phyloP scores from a whole-genome alignment of 306 rosid genomes.

The Delonix regia region DNA sequence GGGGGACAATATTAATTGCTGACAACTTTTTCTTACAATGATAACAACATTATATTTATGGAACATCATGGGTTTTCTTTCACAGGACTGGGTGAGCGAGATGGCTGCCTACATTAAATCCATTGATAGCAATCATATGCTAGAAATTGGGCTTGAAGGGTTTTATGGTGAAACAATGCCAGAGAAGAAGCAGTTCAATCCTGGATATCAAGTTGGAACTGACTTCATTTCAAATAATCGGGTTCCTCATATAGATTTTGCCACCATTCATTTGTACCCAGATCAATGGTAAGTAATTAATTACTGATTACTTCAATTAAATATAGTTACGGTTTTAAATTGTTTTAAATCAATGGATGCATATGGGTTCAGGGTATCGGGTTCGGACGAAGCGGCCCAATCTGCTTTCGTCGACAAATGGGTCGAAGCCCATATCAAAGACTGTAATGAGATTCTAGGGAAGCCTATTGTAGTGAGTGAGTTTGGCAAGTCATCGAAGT shows the following conservation, averaged over 20 bases:
- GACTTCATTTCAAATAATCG: slow-evolving; percentile 53
- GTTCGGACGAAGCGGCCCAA: slow-evolving; percentile 26
- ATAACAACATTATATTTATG: not conserved
- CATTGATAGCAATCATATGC: slow-evolving; percentile 43
- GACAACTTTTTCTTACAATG: not conserved
- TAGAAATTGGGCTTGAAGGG: slow-evolving; percentile 51
- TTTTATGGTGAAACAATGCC: slow-evolving; percentile 48
- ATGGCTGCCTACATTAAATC: slow-evolving; percentile 47
- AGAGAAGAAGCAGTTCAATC: slow-evolving; percentile 38
- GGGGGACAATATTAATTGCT: not conserved
- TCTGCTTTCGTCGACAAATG: slow-evolving; percentile 42
- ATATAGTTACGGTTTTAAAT: not conserved
- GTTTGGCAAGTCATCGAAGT: slow-evolving; percentile 43
- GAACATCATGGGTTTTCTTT: not conserved
- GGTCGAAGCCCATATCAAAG: slow-evolving; percentile 37
- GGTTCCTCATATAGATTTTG: slow-evolving; percentile 45
- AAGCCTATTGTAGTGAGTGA: slow-evolving; percentile 43
- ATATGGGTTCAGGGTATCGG: slow-evolving; percentile 32
- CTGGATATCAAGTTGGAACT: slow-evolving; percentile 45
- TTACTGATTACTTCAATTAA: no score
- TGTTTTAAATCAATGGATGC: not conserved
- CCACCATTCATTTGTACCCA: slow-evolving; percentile 53
- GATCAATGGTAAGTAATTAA: slow-evolving; percentile 40
- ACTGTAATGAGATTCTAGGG: slow-evolving; percentile 6
- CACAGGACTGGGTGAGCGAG: slow-evolving; percentile 52